Conservation (phyloP, 2,329 filamentous ascomycete species). For the Oidium heveae region DNA sequence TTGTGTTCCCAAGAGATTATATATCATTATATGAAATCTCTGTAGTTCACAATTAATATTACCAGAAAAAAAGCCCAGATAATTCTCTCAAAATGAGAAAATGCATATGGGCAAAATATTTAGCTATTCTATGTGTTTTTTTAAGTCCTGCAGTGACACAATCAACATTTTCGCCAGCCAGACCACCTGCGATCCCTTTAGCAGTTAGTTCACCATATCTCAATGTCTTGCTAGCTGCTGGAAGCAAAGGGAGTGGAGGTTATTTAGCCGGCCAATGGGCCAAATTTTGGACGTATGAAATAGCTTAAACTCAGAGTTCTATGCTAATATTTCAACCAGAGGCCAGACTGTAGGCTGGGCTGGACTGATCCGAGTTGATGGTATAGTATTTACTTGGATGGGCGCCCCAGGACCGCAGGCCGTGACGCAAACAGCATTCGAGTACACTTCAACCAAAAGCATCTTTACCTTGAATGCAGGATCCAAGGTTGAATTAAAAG, state of each 20-base stretch:
- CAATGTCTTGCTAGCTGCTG: conserved; percentile 40
- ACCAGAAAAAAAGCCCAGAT: no score
- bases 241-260: conserved; percentile 35
- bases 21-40: no score
- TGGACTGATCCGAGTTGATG: conserved; percentile 45
- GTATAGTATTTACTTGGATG: conserved; percentile 39
- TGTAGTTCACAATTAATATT: no score
- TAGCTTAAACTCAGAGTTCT: background rate
- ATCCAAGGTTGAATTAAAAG: conserved; percentile 33
- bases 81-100: no score
- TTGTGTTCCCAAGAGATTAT: no score
- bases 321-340: conserved; percentile 13
- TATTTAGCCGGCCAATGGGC: conserved; percentile 46
- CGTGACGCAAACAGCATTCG: conserved; percentile 34
- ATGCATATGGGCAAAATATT: no score
- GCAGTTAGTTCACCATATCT: conserved; percentile 55
- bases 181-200: conserved; percentile 43
- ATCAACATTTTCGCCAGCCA: conserved; percentile 35
- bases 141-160: no score
- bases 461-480: conserved; percentile 42
- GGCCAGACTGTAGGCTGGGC: conserved; percentile 37
- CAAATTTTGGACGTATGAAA: conserved; percentile 37
- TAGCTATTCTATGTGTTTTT: no score
- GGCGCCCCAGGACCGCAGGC: conserved; percentile 24
- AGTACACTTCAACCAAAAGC: conserved; percentile 49